These are phyloP conservation scores for Verbascum thapsus DNA, from an alignment of 257 asterid species.

Conservation along the genomic window DNA sequence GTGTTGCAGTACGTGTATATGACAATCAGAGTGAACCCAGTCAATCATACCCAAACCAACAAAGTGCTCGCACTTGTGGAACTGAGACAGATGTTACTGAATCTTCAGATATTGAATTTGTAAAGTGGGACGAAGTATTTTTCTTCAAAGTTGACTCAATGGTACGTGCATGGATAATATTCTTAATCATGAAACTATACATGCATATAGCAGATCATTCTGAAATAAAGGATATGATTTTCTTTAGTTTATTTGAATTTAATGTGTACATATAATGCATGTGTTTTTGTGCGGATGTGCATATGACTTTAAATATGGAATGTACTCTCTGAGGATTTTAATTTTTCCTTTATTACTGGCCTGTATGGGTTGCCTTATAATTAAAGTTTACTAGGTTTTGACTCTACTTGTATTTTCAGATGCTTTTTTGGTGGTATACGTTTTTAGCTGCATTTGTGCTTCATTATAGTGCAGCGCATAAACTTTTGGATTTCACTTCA, in stretches of 20 bases:
- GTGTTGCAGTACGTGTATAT: conserved; percentile 63
- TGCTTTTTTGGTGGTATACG: neutral
- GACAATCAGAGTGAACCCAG: conserved; percentile 45
- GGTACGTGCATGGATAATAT: conserved; percentile 49
- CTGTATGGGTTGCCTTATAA: conserved; percentile 3
- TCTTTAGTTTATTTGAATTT: conserved; percentile 28
- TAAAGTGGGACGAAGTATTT: conserved; percentile 93
- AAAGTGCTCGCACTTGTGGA: conserved; percentile 83
- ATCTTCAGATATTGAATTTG: conserved; percentile 52
- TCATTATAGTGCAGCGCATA: too few relatives aligned
- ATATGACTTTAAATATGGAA: neutral
- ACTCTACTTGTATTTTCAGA: conserved; percentile 5
- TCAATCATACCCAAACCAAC: conserved; percentile 51
- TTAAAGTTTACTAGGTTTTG: conserved; percentile 3
- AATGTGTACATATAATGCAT: neutral
- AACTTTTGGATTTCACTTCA: too few relatives aligned
- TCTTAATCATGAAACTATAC: conserved; percentile 16
- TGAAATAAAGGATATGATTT: conserved; percentile 18
- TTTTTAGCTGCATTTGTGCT: conserved; percentile 2
- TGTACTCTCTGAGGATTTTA: neutral
- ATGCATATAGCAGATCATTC: conserved; percentile 4
- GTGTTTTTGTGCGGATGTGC: too few relatives aligned
- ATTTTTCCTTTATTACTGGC: neutral
- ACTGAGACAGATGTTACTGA: conserved; percentile 45
- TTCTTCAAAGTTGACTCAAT: conserved; percentile 80